Base-by-base conservation (phyloP, 2,329 filamentous ascomycete species). In the Talaromyces rugulosus region DNA sequence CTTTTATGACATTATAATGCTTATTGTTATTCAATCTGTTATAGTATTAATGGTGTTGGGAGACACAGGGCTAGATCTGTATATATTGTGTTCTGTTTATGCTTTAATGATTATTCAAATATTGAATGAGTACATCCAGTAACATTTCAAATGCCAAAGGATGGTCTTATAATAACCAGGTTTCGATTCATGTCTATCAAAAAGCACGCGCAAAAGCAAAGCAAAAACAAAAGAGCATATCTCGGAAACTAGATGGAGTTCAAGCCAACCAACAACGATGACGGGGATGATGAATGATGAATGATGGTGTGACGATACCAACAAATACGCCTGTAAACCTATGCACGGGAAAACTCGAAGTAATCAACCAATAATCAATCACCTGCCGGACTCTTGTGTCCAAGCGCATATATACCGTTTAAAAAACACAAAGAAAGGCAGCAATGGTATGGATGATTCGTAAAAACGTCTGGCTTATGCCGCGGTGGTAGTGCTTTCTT, bases 401-500 rank as follows among this genome's bases (percentile, higher is more conserved):
- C 27, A 31, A 8, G 11, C 50, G 44, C 11, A 27, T 47, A 47
- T 47, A 27, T 47, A 27, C 44, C 44, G 44, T 47, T 47, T 47
- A 53, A 53, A 53, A 42, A 56, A 40, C 23, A 23, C 23, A 18
- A 52, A 27, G 59, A 6, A 64, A 36, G 54, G 52, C 59, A 42
- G 44, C 55, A 36, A 47, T 8, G 23, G 44, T 53, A 53, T 53
- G 18, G 18, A 31, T 53, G 18, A 12, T 18, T 23, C 44, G 44
- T 47, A 18, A 18, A 3, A 6, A 47, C 44, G 18, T 47, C 18
- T 27, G 11, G 50, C 4, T 67, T 75, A 76, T 66, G 74, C 72
- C 33, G 74, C 75, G 58, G 71, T 66, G 23, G 66, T 68, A 40
- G 68, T 63, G 60, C 71, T 75, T 65, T 79, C 76, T 31, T 80